Evolutionary conservation across 2,329 filamentous ascomycete species (phyloP).

Genomic region (Cladosporium sp.): DNA sequence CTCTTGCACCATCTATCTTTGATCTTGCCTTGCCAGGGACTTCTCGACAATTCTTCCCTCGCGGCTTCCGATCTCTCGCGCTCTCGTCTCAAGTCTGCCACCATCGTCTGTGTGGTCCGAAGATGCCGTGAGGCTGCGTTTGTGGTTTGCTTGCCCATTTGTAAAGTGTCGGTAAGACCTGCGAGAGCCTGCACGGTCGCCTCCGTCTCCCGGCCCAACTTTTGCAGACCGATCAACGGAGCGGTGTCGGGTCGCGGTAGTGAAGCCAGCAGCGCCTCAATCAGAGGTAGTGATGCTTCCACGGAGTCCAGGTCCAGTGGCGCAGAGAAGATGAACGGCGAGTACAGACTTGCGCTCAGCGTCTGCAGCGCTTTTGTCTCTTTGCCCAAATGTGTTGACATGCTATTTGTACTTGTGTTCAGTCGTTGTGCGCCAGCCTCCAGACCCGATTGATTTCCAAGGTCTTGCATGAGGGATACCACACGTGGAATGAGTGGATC

Average conservation of each 20-base stretch:
- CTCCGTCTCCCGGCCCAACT: conserved; percentile 61
- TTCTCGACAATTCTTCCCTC: conserved; percentile 72
- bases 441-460: conserved; percentile 31
- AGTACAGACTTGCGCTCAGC: conserved; percentile 63
- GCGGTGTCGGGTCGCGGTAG: conserved; percentile 65
- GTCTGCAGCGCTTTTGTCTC: conserved; percentile 73
- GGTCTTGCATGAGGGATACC: conserved; percentile 30
- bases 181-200: conserved; percentile 76
- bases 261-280: conserved; percentile 60
- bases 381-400: conserved; percentile 69
- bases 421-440: conserved; percentile 32
- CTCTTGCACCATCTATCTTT: conserved; percentile 73
- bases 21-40: conserved; percentile 73
- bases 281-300: conserved; percentile 64
- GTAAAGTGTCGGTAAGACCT: conserved; percentile 82
- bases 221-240: conserved; percentile 62
- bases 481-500: conserved; percentile 31
- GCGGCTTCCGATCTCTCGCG: conserved; percentile 79
- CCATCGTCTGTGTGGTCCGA: conserved; percentile 76
- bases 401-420: conserved; percentile 33
- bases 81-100: conserved; percentile 79
- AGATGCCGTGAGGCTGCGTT: conserved; percentile 75
- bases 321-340: conserved; percentile 61
- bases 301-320: conserved; percentile 62
- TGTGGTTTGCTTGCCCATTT: conserved; percentile 89